A percentile compares a stretch with the other conserved stretches of the same genome.
Evolutionary conservation across 345 rosid genomes (phyloP).

Genomic region (Salix brachista): DNA sequence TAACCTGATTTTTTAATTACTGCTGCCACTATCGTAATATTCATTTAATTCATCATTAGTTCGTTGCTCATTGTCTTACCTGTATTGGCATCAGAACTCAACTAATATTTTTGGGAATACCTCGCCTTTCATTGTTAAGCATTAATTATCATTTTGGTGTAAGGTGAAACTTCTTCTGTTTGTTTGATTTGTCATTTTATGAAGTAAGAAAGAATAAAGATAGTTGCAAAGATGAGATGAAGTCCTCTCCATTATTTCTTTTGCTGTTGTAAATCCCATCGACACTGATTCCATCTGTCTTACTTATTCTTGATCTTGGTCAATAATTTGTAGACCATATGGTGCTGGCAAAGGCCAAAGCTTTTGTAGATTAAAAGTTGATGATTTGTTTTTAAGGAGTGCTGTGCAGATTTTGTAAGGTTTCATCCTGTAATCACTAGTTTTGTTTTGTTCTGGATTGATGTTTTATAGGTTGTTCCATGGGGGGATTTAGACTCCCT

Average conservation of each 20-base stretch:
- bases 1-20: background rate
- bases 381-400: background rate
- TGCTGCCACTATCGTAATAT: background rate
- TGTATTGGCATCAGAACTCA: background rate
- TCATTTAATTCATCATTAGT: background rate
- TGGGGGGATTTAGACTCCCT: conserved; percentile 97
- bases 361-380: background rate
- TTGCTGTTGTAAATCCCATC: background rate
- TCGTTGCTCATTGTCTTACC: background rate
- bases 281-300: background rate
- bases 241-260: background rate
- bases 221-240: background rate
- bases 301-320: background rate
- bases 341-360: background rate
- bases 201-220: background rate
- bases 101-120: background rate
- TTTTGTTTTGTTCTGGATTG: background rate
- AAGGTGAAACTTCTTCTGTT: background rate
- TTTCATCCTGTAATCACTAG: background rate
- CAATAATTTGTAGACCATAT: background rate
- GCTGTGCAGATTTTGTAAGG: background rate
- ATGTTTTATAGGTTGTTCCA: conserved; percentile 63
- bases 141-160: background rate
- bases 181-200: too few relatives aligned
- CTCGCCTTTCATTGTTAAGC: background rate